phyloP scores from a whole-genome alignment of 371 early-diverging fungal genomes.

The Blyttiomyces sp. region DNA sequence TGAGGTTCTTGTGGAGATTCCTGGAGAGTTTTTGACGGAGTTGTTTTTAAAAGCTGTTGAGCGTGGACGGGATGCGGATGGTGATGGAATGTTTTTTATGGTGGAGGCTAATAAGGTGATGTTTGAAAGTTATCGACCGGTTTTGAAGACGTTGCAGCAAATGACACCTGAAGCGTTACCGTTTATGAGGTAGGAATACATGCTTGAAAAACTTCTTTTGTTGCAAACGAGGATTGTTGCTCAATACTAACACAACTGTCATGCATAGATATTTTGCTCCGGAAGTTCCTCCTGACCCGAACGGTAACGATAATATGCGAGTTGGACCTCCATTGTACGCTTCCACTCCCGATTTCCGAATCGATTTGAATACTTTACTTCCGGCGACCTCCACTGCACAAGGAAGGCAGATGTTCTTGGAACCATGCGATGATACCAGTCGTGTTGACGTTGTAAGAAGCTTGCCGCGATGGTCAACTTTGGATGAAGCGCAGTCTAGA shows the following conservation, averaged over 20 bases:
- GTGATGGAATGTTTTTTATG: constrained; percentile 44
- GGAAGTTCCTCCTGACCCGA: background rate
- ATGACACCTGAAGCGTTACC: constrained; percentile 39
- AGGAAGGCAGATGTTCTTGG: background rate
- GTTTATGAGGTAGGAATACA: constrained; percentile 27
- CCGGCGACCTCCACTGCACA: background rate
- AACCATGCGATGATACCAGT: background rate
- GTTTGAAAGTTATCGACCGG: constrained; percentile 54
- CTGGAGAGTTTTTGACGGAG: constrained; percentile 3
- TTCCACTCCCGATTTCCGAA: constrained; percentile 3
- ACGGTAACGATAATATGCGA: background rate
- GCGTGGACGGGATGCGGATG: background rate
- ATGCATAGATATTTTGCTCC: background rate
- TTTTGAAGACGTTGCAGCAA: constrained; percentile 47
- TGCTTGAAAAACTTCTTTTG: too few relatives aligned
- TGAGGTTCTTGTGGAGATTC: constrained; percentile 8
- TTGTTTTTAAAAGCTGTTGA: background rate
- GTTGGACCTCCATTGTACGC: constrained; percentile 14
- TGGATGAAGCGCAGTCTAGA: constrained; percentile 20
- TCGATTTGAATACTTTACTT: constrained; percentile 9
- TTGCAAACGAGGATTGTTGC: too few relatives aligned
- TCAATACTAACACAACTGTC: too few relatives aligned
- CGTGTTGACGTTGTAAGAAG: background rate
- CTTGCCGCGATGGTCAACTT: background rate
- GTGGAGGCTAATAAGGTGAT: constrained; percentile 40